phyloP scores from a whole-genome alignment of 176 grass and related monocot species.

The Zoysia japonica region DNA sequence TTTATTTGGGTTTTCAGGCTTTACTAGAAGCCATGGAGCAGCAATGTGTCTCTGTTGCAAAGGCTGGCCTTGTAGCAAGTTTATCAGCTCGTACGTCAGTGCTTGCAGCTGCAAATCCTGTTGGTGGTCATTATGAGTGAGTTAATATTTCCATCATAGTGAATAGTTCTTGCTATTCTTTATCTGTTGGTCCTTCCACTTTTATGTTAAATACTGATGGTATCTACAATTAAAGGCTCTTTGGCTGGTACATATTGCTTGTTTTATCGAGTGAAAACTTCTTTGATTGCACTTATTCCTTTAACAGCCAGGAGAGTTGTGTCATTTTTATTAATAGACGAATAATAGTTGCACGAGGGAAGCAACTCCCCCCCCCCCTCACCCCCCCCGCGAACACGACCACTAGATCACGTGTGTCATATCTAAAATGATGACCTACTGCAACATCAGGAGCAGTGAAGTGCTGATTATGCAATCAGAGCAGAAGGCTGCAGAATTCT shows the following conservation, averaged over 20 bases:
- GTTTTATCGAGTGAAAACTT: constrained; percentile 8
- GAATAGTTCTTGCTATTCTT: constrained; percentile 8
- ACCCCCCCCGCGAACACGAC: too few relatives aligned
- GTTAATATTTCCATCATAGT: constrained; percentile 48
- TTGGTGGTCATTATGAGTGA: constrained; percentile 92
- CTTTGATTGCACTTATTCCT: not conserved
- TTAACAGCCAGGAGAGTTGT: too few relatives aligned
- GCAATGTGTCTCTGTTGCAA: constrained; percentile 97
- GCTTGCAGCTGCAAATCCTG: constrained; percentile 93
- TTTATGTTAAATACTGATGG: constrained; percentile 1
- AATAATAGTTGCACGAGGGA: too few relatives aligned
- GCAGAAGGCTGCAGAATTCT: too few relatives aligned
- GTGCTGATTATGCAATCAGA: too few relatives aligned
- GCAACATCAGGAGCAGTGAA: too few relatives aligned
- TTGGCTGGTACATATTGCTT: not conserved
- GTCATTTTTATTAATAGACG: too few relatives aligned
- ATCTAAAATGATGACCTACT: too few relatives aligned
- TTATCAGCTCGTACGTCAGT: constrained; percentile 87
- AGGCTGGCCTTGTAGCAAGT: constrained; percentile 95
- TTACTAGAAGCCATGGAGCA: constrained; percentile 98
- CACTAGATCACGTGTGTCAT: too few relatives aligned
- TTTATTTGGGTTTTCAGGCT: constrained; percentile 65
- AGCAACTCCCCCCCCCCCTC: too few relatives aligned
- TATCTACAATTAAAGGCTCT: not conserved
- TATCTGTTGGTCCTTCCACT: constrained; percentile 13